A percentile compares a stretch with the other conserved stretches of the same genome.
These are phyloP conservation scores for Paratrypanosoma confusum DNA, from an alignment of 208 protist genomes.

Conservation along the genomic window DNA sequence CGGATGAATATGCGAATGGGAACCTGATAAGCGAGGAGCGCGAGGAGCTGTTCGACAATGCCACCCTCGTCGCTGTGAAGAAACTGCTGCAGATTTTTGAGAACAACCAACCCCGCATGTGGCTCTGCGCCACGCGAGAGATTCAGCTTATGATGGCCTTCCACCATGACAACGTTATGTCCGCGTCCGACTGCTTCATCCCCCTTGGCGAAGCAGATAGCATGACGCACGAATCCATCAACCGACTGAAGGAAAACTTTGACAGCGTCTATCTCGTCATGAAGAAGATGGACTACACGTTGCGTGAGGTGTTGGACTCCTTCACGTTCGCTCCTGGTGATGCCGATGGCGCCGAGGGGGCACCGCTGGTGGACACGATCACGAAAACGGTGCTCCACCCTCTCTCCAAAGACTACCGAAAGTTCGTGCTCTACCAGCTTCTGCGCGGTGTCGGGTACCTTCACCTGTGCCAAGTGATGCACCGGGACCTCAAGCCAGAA, in stretches of 20 bases:
- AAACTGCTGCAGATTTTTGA: conserved; percentile 69
- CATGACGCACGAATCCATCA: conserved; percentile 61
- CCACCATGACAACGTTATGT: conserved; percentile 74
- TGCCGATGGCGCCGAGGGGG: not conserved
- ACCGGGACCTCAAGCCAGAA: conserved; percentile 89
- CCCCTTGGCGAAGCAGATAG: conserved; percentile 56
- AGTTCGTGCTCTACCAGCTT: conserved; percentile 95
- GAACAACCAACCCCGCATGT: conserved; percentile 67
- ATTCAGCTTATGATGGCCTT: conserved; percentile 80
- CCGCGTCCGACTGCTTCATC: conserved; percentile 71
- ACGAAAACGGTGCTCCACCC: conserved; percentile 72
- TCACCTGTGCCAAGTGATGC: conserved; percentile 76
- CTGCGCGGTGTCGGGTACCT: conserved; percentile 94
- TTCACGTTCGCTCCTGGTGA: not conserved
- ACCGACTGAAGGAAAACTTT: conserved; percentile 37
- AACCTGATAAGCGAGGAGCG: conserved; percentile 29
- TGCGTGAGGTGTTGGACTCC: conserved; percentile 77
- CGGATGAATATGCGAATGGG: conserved; percentile 31
- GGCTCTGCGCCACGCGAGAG: conserved; percentile 73
- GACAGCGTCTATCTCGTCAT: conserved; percentile 81
- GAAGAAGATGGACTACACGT: conserved; percentile 82
- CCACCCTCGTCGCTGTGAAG: conserved; percentile 69
- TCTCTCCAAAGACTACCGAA: conserved; percentile 91
- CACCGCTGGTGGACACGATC: conserved; percentile 14
- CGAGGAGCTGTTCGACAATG: conserved; percentile 39